Conservation (phyloP, 2,329 filamentous ascomycete species). For the Ophiostoma perfectum region DNA sequence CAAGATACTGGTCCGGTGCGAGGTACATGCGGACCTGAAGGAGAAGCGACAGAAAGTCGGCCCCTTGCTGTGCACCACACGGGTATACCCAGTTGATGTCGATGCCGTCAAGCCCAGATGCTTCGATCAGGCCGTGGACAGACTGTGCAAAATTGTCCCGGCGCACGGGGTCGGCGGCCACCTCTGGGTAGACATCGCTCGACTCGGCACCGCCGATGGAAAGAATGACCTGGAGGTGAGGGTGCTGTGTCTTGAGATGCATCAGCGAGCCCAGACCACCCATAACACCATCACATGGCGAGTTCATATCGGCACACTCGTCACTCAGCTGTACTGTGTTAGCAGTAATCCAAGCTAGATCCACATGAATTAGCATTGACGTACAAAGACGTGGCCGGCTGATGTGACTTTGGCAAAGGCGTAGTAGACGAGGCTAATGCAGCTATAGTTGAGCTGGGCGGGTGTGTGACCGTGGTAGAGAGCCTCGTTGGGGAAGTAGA, state of each 20-base stretch:
- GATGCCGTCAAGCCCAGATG: slow-evolving; percentile 67
- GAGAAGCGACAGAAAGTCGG: slow-evolving; percentile 65
- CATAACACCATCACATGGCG: slow-evolving; percentile 63
- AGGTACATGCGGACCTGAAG: slow-evolving; percentile 60
- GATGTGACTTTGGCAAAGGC: slow-evolving; percentile 69
- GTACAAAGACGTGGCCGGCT: slow-evolving; percentile 63
- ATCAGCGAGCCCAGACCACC: slow-evolving; percentile 70
- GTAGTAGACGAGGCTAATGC: slow-evolving; percentile 77
- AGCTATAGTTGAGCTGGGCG: slow-evolving; percentile 66
- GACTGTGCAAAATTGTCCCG: slow-evolving; percentile 67
- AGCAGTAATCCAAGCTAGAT: too few species aligned
- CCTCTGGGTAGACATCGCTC: slow-evolving; percentile 60
- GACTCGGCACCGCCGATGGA: slow-evolving; percentile 68
- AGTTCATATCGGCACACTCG: slow-evolving; percentile 69
- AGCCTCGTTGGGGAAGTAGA: slow-evolving; percentile 77
- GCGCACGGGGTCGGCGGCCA: slow-evolving; percentile 55
- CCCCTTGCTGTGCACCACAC: slow-evolving; percentile 57
- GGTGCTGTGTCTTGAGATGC: slow-evolving; percentile 64
- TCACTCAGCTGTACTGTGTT: slow-evolving; percentile 46
- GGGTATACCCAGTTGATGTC: slow-evolving; percentile 83
- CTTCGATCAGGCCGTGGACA: slow-evolving; percentile 60
- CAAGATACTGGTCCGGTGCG: slow-evolving; percentile 61
- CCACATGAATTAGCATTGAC: too few species aligned
- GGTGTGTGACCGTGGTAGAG: slow-evolving; percentile 70
- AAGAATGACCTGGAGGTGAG: slow-evolving; percentile 66